A percentile compares a stretch with the other conserved stretches of the same genome.
These are phyloP conservation scores for Pugionium dolabratum DNA, from an alignment of 345 rosid genomes.

Conservation along the genomic window DNA sequence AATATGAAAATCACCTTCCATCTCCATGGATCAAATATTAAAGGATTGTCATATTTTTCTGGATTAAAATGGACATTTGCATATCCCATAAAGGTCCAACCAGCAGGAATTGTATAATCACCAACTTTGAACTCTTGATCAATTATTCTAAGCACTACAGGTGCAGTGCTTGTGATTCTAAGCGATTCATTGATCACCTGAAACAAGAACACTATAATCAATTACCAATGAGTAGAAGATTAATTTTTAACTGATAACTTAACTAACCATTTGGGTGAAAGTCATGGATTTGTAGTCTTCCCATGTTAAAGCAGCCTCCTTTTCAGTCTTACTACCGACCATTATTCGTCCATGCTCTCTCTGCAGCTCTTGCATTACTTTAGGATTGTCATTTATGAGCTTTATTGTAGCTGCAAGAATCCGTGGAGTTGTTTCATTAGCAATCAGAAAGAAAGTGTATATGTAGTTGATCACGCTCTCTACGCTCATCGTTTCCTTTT, in stretches of 20 bases:
- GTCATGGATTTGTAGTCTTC: conserved; percentile 36
- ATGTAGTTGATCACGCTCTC: conserved; percentile 4
- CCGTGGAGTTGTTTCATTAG: conserved; percentile 24
- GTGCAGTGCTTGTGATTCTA: conserved; percentile 24
- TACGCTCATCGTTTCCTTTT: neutral
- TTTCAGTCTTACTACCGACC: neutral
- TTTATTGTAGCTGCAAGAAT: conserved; percentile 12
- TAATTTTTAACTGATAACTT: too few species aligned
- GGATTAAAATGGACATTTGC: conserved; percentile 4
- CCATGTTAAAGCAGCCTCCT: conserved; percentile 22
- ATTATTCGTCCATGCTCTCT: conserved; percentile 26
- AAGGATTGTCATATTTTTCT: conserved; percentile 4
- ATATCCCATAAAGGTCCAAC: conserved; percentile 10
- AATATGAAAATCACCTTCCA: conserved; percentile 10
- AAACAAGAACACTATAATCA: neutral
- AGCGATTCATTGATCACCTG: conserved; percentile 29
- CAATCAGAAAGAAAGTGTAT: conserved; percentile 14
- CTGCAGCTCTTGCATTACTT: conserved; percentile 12
- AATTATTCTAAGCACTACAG: conserved; percentile 5
- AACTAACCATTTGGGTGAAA: conserved; percentile 33
- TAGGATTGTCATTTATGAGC: conserved; percentile 22
- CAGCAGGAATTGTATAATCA: conserved; percentile 6
- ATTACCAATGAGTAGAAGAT: too few species aligned
- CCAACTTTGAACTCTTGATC: conserved; percentile 6
- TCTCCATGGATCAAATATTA: conserved; percentile 14